These are phyloP conservation scores for Torulaspora pretoriensis DNA, from an alignment of 1,139 yeast genomes.

Conservation along the genomic window DNA sequence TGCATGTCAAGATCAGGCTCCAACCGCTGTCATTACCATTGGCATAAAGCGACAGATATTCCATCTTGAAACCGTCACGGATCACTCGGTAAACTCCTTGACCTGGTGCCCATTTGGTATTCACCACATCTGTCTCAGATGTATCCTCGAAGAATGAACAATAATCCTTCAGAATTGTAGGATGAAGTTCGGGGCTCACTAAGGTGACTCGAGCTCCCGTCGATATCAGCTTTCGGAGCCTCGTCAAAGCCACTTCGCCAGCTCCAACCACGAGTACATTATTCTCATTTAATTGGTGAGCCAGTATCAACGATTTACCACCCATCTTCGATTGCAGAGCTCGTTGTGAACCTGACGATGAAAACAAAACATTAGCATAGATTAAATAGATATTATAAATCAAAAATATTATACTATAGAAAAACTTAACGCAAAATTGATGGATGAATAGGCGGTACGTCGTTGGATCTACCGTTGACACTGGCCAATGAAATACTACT, in stretches of 20 bases:
- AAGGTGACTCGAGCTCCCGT: constrained; percentile 35
- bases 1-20: constrained; percentile 31
- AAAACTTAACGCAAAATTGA: constrained; percentile 17
- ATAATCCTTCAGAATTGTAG: constrained; percentile 14
- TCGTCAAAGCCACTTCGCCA: constrained; percentile 35
- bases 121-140: constrained; percentile 2
- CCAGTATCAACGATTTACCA: constrained; percentile 29
- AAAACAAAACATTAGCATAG: constrained; percentile 2
- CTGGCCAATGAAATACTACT: constrained; percentile 10
- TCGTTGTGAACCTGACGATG: neutral
- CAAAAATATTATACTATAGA: constrained; percentile 3
- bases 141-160: constrained; percentile 11
- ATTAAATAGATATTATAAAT: constrained; percentile 7
- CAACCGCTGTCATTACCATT: constrained; percentile 21
- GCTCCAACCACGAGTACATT: constrained; percentile 34
- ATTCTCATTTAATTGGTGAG: constrained; percentile 29
- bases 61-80: constrained; percentile 16
- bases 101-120: constrained; percentile 8
- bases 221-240: constrained; percentile 31
- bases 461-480: constrained; percentile 12
- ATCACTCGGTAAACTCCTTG: constrained; percentile 21
- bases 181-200: constrained; percentile 28
- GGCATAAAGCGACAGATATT: constrained; percentile 19
- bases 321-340: constrained; percentile 9
- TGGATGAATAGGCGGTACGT: constrained; percentile 23